phyloP scores from a whole-genome alignment of 2,329 filamentous ascomycete species.

The Epichloe sylvatica region DNA sequence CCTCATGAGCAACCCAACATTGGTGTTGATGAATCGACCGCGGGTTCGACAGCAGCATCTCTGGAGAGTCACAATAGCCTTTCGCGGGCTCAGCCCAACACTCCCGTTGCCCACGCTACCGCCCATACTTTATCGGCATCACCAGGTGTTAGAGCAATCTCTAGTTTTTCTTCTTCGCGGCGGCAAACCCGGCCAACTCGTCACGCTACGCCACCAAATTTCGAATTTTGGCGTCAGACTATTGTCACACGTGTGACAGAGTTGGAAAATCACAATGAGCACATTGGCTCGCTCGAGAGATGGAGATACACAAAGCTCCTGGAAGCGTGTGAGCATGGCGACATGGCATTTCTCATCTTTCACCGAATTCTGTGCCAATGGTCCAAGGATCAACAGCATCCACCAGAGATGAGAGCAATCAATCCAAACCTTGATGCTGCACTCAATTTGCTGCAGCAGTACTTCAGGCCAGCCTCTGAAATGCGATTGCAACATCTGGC shows the following conservation, averaged over 20 bases:
- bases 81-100: background rate
- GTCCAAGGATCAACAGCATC: slow-evolving; percentile 25
- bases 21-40: background rate
- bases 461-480: background rate
- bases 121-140: background rate
- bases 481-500: background rate
- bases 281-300: slow-evolving; percentile 23
- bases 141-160: background rate
- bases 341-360: slow-evolving; percentile 49
- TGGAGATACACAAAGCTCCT: slow-evolving; percentile 40
- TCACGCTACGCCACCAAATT: background rate
- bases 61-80: background rate
- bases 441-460: slow-evolving; percentile 7
- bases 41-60: background rate
- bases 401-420: slow-evolving; percentile 7
- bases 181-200: background rate
- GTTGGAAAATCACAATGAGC: background rate
- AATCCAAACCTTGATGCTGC: slow-evolving; percentile 9
- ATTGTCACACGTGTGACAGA: background rate
- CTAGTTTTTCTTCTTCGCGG: background rate
- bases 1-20: background rate
- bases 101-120: background rate
- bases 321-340: slow-evolving; percentile 40
- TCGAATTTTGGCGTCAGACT: background rate
- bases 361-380: slow-evolving; percentile 53